A percentile compares a stretch with the other conserved stretches of the same genome.
Conservation (phyloP, 805 yeast species). For the Cephaloascus fragrans region DNA sequence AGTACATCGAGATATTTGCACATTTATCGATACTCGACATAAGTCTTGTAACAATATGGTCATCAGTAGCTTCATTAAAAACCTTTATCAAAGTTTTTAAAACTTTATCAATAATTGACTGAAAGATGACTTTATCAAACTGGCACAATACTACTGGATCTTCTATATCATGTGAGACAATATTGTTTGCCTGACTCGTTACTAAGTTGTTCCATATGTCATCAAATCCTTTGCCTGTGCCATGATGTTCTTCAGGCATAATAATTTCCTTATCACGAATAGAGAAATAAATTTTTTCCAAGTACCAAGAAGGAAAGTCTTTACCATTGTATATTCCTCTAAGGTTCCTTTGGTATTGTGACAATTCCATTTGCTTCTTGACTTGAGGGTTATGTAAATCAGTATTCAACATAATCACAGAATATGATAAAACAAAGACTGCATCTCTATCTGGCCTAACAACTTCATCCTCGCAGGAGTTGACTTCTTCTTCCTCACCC, state of each 20-base stretch:
- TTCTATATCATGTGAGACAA: slow-evolving; percentile 7
- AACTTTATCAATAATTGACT: slow-evolving; percentile 50
- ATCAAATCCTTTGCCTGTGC: slow-evolving; percentile 87
- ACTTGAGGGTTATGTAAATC: slow-evolving; percentile 91
- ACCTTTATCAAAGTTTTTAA: slow-evolving; percentile 66
- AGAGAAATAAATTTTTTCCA: slow-evolving; percentile 70
- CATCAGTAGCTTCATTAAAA: slow-evolving; percentile 84
- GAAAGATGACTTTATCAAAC: slow-evolving; percentile 68
- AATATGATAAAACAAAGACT: slow-evolving; percentile 81
- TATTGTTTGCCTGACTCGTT: slow-evolving; percentile 31
- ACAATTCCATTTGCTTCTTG: slow-evolving; percentile 83
- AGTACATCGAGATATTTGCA: slow-evolving; percentile 64
- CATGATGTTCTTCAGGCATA: slow-evolving; percentile 97
- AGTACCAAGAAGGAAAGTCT: slow-evolving; percentile 81
- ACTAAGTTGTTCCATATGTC: slow-evolving; percentile 71
- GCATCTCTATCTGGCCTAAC: slow-evolving; percentile 77
- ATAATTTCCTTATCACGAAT: slow-evolving; percentile 83
- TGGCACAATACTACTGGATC: slow-evolving; percentile 27
- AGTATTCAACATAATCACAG: slow-evolving; percentile 89
- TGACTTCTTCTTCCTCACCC: slow-evolving; percentile 15
- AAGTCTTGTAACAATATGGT: slow-evolving; percentile 77
- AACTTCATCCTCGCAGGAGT: slow-evolving; percentile 22
- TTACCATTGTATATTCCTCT: slow-evolving; percentile 68
- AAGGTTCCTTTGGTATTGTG: slow-evolving; percentile 69
- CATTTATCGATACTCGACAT: slow-evolving; percentile 84